phyloP scores from a whole-genome alignment of 2,329 filamentous ascomycete species.

The Botrytis paeoniae region DNA sequence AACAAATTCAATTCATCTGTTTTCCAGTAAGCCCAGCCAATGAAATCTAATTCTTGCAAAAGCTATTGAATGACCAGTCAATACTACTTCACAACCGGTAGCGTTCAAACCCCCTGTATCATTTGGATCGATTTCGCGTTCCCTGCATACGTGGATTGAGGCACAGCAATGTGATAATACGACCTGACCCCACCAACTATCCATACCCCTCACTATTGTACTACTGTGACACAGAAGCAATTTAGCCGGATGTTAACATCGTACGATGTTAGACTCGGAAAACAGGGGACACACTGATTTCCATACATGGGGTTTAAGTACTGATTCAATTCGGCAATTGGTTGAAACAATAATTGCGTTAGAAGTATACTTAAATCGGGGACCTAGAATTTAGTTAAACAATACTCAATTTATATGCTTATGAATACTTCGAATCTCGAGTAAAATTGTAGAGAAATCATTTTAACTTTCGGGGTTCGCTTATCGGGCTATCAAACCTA shows the following conservation, averaged over 20 bases:
- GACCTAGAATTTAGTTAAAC: not conserved
- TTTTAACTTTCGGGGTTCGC: not conserved
- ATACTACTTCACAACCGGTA: not conserved
- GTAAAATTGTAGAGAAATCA: not conserved
- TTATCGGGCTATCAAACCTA: not conserved
- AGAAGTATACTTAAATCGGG: not conserved
- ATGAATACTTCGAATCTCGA: not conserved
- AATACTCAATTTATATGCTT: not conserved
- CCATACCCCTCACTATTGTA: not conserved
- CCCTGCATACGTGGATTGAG: not conserved
- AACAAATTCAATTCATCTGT: not conserved
- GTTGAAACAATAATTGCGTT: not conserved
- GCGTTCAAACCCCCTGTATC: not conserved
- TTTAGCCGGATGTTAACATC: not conserved
- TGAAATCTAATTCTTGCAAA: not conserved
- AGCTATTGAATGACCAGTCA: not conserved
- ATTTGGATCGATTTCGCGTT: not conserved
- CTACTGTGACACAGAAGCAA: not conserved
- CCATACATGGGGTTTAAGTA: not conserved
- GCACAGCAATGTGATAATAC: constrained; percentile 8
- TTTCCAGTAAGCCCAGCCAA: not conserved
- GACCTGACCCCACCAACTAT: not conserved
- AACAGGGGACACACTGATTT: not conserved
- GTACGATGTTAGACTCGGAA: not conserved
- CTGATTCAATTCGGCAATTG: not conserved